Base-by-base conservation (phyloP, 192 early-diverging fungal genomes). In the Mortierella alpina region DNA sequence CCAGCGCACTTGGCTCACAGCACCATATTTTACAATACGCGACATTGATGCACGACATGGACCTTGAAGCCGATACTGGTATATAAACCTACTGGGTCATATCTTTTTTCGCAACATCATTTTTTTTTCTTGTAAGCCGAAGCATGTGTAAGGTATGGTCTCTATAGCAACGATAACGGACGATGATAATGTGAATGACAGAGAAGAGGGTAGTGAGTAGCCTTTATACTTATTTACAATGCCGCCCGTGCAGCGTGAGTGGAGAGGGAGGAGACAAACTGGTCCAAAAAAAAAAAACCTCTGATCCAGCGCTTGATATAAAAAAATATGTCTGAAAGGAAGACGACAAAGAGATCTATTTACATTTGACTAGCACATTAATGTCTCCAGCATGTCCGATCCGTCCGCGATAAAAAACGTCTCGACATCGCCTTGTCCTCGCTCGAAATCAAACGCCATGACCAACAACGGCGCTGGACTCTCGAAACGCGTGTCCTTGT, bases 381-480 rank as follows among this genome's bases (percentile, higher is more conserved):
- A 47, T 2, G 69, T 23, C 53, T 79, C 76, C 7, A 79, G 46
- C 76, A 79, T 79, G 40, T 79, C 76, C 9, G 76, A 79, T 1
- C 69, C 76, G 42, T 87, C 86, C 2, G 72, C 80, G 23, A 88
- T 68, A 46, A 84, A 70, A 42, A 69, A 72, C 22, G 86, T 75
- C 18, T 88, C 87, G n/a, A 88, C 77, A 23, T 83, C 74, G 10
- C 87, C 87, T 31, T 85, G 71, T 10, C 87, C 87, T 18, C 85
- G 72, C 42, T 88, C 87, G 39, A 88, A 88, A 68, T 86, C 87
- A 76, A 86, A 88, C 13, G 84, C 77, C 73, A 88, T 80, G 15
- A 81, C 78, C 59, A 88, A 56, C 40, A 87, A 59, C 13, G 72
- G 73, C 1, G 79, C 59, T 4, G 76, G 69, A 31, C 52, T 79